A percentile compares a stretch with the other conserved stretches of the same genome.
phyloP scores from a whole-genome alignment of 305 asterid genomes.

The Petunia hybrid region DNA sequence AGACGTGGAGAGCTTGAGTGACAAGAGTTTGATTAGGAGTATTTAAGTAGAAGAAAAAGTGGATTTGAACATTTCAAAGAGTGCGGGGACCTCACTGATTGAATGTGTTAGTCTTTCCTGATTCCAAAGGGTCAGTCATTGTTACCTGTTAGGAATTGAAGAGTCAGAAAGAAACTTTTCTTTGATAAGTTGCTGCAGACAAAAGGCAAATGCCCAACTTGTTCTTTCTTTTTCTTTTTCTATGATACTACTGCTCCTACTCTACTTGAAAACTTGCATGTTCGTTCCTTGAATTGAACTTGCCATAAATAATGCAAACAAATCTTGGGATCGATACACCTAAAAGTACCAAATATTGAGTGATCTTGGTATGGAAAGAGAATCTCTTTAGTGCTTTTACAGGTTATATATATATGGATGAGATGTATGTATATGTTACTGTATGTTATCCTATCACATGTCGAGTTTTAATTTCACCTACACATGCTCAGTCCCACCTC shows the following conservation, averaged over 20 bases:
- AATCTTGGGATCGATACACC: background rate
- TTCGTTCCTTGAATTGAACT: background rate
- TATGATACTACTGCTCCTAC: background rate
- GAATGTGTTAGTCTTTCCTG: constrained; percentile 41
- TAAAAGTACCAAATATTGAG: background rate
- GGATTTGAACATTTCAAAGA: constrained; percentile 49
- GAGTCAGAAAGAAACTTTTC: constrained; percentile 6
- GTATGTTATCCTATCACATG: no score
- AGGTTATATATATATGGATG: background rate
- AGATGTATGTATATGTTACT: background rate
- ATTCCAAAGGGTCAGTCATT: constrained; percentile 50
- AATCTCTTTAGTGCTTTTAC: background rate
- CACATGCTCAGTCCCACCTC: background rate
- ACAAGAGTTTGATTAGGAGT: background rate
- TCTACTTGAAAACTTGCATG: background rate
- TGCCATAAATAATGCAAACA: background rate
- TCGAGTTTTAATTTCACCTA: no score
- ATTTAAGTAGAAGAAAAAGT: constrained; percentile 22
- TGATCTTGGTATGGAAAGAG: background rate
- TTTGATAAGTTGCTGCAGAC: background rate
- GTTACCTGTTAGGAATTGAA: constrained; percentile 4
- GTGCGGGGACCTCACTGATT: constrained; percentile 49
- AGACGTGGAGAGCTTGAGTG: constrained; percentile 11
- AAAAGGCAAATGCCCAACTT: background rate
- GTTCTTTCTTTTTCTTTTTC: background rate